These are phyloP conservation scores for Pseudogymnoascus sp. DNA, from an alignment of 2,329 filamentous ascomycete genomes.

Conservation along the genomic window DNA sequence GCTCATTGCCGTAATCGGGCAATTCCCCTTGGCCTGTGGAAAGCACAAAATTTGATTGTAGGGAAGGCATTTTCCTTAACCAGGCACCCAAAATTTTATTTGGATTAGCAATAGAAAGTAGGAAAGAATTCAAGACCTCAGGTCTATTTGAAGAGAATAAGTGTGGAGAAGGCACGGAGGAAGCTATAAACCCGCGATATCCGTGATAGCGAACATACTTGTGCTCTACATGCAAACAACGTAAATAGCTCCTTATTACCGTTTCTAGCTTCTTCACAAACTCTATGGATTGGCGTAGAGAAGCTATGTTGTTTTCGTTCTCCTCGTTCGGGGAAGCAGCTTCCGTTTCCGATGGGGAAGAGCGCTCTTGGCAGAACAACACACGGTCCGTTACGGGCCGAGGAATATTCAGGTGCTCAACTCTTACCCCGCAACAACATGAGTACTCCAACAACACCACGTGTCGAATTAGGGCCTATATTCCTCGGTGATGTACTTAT, in stretches of 20 bases:
- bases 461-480: neutral
- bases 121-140: neutral
- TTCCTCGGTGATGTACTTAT: neutral
- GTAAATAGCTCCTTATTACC: neutral
- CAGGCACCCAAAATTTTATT: neutral
- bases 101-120: neutral
- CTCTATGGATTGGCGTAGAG: neutral
- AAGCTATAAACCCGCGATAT: neutral
- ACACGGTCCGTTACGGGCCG: neutral
- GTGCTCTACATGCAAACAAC: slow-evolving; percentile 1
- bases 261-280: neutral
- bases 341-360: neutral
- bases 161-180: neutral
- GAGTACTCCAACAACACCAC: neutral
- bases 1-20: slow-evolving; percentile 43
- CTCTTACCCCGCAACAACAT: neutral
- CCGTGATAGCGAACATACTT: neutral
- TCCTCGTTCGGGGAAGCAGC: neutral
- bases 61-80: neutral
- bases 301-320: neutral
- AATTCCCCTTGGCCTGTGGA: slow-evolving; percentile 19
- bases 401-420: neutral
- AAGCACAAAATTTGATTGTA: neutral
- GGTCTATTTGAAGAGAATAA: neutral
- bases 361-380: neutral